These are phyloP conservation scores for Starmerella geochares DNA, from an alignment of 805 yeast species.

Conservation along the genomic window DNA sequence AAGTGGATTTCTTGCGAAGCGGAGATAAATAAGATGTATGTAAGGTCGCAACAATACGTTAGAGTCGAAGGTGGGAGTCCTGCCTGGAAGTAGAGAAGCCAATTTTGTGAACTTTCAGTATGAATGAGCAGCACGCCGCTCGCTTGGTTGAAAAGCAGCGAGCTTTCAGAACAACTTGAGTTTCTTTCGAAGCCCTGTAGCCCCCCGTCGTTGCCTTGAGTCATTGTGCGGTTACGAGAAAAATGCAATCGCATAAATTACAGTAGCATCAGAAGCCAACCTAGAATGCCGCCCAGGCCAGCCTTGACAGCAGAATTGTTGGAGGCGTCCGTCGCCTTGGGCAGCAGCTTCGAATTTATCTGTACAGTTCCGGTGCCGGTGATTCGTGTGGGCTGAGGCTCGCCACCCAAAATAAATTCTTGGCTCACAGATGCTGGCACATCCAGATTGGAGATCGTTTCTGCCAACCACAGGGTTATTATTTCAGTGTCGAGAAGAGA, in stretches of 20 bases:
- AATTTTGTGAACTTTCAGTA: too few relatives aligned
- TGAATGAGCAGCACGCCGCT: too few relatives aligned
- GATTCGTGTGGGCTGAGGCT: conserved; percentile 2
- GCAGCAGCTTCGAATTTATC: not conserved
- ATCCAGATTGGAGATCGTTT: not conserved
- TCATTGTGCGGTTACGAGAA: too few relatives aligned
- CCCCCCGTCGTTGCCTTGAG: too few relatives aligned
- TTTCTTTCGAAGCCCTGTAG: too few relatives aligned
- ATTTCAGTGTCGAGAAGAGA: not conserved
- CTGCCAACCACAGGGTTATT: not conserved
- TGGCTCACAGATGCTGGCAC: conserved; percentile 3
- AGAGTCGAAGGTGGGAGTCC: too few relatives aligned
- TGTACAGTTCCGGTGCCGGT: not conserved
- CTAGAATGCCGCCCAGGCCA: not conserved
- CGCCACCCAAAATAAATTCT: not conserved
- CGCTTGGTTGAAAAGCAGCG: too few relatives aligned
- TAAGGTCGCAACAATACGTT: too few relatives aligned
- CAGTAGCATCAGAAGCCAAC: not conserved
- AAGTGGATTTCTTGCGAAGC: not conserved
- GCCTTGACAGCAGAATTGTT: not conserved
- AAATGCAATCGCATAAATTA: not conserved
- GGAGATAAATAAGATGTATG: not conserved
- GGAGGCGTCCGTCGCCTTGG: conserved; percentile 12
- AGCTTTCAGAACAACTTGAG: too few relatives aligned
- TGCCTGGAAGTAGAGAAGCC: too few relatives aligned